Evolutionary conservation across 768 basidiomycete species (phyloP), one percentile per base, ranked within the genome.

Genomic region (Lactarius pseudohatsudake): DNA sequence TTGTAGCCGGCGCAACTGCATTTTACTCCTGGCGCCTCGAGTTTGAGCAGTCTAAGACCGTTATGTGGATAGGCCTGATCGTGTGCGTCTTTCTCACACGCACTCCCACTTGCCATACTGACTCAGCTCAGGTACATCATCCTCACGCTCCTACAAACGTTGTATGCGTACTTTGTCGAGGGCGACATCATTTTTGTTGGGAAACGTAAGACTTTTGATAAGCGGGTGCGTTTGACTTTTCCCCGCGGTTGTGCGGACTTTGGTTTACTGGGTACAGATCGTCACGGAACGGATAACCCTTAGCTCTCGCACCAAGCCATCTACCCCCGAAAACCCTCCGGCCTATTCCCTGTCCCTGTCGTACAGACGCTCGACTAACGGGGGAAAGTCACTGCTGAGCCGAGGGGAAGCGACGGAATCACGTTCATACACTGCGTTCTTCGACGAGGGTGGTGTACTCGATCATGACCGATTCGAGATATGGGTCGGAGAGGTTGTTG

Each of bases 231-330:
- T 79, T 26, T 59, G 43, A 8, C 3, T n/a, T 16, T 26, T 30
- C 16, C 32, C 53, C 20, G 28, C 18, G 65, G 13, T 38, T 16
- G 43, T 4, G 28, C 54, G 30, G 13, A 59, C 47, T 56, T 43
- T 22, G 69, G 50, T 32, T 62, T 65, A 55, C 38, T 28, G 47
- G 67, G 5, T 55, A 11, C 60, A 96, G 90, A 96, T 97, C 74
- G 88, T 96, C 57, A 94, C 92, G 3, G 95, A 98, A 75, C 87
- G 89, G 69, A 85, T 98, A 77, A 91, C 87, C 34, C 82, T 96
- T 64, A 82, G 85, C 26, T 90, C 94, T 4, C 81, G 80, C 36
- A 90, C 91, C 4, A 71, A 80, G 18, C 88, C 92, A 38, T 81
- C 82, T 30, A 79, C 79, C 22, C 80, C 80, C 28, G 71, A 81